Evolutionary conservation across 2,329 filamentous ascomycete species (phyloP), one percentile per base, ranked within the genome.

Genomic region (Ascosphaera acerosa): DNA sequence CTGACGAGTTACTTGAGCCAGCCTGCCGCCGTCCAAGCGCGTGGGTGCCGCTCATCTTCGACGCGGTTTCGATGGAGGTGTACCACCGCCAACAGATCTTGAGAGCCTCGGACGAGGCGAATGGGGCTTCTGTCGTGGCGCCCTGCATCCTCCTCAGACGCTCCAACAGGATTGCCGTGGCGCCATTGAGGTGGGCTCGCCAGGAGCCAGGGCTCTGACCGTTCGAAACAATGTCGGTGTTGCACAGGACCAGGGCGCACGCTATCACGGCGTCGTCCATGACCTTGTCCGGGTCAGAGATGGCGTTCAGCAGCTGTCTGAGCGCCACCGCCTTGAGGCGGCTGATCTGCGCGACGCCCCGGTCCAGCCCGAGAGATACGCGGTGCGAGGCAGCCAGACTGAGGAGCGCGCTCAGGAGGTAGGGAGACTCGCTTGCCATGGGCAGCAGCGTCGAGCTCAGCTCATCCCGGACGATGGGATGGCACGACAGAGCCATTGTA

Each of bases 311-410:
- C 23, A 40, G 15, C 19, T 37, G 33, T 9, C 25, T 34, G 10
- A 40, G 15, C 15, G 36, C 38, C 5, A 34, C 22, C 10, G 32
- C 6, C 16, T 32, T 34, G 3, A 40, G 25, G 15, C 20, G 31
- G 17, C 35, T 34, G 18, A 40, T 29, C 22, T 40, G 30, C 7
- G 33, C 18, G 12, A 19, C 14, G 31, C 27, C 36, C 30, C 66
- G 28, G 52, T 51, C 35, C 62, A 60, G 15, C 49, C 51, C 17
- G 3, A 40, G 33, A 18, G 37, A 37, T 15, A 35, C 31, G n/a
- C 41, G 37, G 30, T 42, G 39, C 2, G 38, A 39, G 16, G 40
- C 38, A 15, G 41, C 40, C 4, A 42, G 34, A 18, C 32, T 38
- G 10, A 42, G 32, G 4, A 41, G 23, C 10, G 39, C 37, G 14